These are phyloP conservation scores for Solanum ahanhuiri DNA, from an alignment of 257 asterid species.

Conservation along the genomic window DNA sequence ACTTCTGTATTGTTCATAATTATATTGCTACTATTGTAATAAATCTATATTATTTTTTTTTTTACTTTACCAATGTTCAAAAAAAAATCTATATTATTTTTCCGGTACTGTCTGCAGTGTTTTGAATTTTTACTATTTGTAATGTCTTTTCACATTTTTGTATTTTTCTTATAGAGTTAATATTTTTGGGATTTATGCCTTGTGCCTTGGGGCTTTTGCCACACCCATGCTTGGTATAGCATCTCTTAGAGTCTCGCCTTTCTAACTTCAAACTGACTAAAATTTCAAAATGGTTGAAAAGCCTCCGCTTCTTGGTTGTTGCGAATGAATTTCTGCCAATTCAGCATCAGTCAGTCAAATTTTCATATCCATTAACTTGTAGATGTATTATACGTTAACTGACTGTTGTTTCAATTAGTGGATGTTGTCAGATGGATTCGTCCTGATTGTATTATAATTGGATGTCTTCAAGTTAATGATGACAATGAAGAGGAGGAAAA, in stretches of 20 bases:
- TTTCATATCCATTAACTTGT: neutral
- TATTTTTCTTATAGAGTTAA: neutral
- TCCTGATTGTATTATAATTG: conserved; percentile 68
- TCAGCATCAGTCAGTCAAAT: neutral
- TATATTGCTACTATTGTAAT: neutral
- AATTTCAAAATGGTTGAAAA: neutral
- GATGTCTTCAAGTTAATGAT: conserved; percentile 58
- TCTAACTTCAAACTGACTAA: neutral
- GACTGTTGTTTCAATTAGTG: conserved; percentile 39
- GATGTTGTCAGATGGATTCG: conserved; percentile 88
- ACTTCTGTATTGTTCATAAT: neutral
- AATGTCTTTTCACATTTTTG: neutral
- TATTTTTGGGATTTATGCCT: neutral
- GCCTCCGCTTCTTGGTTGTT: neutral
- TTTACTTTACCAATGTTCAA: too few species aligned
- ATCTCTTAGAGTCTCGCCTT: neutral
- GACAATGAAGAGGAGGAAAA: conserved; percentile 49
- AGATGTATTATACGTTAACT: conserved; percentile 5
- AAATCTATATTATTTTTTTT: too few species aligned
- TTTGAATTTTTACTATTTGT: neutral
- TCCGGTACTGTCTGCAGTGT: neutral
- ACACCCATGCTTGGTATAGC: neutral
- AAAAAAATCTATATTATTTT: too few species aligned
- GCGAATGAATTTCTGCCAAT: neutral
- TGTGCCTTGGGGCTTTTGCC: neutral